Base-by-base conservation (phyloP, 2,329 filamentous ascomycete genomes). In the Neurospora sp. region DNA sequence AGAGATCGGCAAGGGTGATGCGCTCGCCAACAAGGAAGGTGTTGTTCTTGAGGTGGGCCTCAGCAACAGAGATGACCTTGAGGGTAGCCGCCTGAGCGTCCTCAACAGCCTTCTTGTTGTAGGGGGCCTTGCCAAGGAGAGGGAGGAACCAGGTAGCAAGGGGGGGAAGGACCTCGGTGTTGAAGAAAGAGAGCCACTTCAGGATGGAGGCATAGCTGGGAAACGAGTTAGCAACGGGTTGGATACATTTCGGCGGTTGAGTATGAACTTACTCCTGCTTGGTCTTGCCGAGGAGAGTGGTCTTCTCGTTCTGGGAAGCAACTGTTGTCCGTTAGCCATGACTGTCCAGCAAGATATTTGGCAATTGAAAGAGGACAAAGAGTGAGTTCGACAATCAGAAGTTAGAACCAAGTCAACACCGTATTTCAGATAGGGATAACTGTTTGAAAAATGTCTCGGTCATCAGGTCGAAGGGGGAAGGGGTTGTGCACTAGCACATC, bases 251-350 rank as follows among this genome's bases (percentile, higher is more conserved):
- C 11, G 23, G 28, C 17, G 3, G 33, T 11, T 40, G 33, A 3
- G 68, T n/a, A 17, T 37, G 3, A 71, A 80, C 86, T 81, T 85
- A 93, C 89, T 99, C 96, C 87, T 99, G 95, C 91, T 99, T 99
- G 85, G 94, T 99, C 91, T 98, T 98, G 81, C 96, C 96, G 78
- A 99, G 90, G 76, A 99, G 93, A 77, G 93, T 96, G 78, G 96
- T 99, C 91, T 98, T 98, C 91, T 98, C 96, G 83, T 99, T 99
- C 86, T 99, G 96, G 77, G 96, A 98, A 79, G 96, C 93, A 81
- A 99, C 96, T 98, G 80, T 73, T 72, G 71, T 75, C 38, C 33
- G 70, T 78, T 74, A 78, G 76, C 72, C 57, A 28, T 10, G 57
- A 39, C 28, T 62, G 57, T 19, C 43, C 68, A 65, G 66, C 6